Base-by-base conservation (phyloP, 2,329 filamentous ascomycete genomes). In the Cytospora mali region DNA sequence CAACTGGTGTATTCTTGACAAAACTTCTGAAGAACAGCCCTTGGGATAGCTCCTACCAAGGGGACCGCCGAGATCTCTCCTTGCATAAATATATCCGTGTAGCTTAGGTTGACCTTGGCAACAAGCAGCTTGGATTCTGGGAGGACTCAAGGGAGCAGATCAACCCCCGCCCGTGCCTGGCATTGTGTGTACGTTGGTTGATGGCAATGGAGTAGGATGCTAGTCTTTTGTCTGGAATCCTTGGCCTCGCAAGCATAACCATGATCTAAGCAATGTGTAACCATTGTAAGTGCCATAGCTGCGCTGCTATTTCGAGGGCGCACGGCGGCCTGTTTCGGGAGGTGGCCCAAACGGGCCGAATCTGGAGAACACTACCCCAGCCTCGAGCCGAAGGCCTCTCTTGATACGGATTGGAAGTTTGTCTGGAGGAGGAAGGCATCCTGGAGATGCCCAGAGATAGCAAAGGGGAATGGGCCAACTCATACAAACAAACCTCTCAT, bases 221-320 rank as follows among this genome's bases (percentile, higher is more conserved):
- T 35, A 42, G 25, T 42, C 14, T 33, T 31, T 33, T 39, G 35
- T 13, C 16, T 21, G 27, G 51, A 35, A n/a, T 33, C 29, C 27
- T 13, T 33, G 21, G 35, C 28, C 25, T 21, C 27, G n/a, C 23
- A 28, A 28, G 58, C 50, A 54, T 54, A 42, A 28, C 21, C 9
- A 49, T 39, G 35, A 18, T 27, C n/a, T 6, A 9, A 52, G 50
- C 35, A 48, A 48, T 27, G 4, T 9, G 35, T 10, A 18, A 25
- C 23, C 25, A 23, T 18, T 46, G n/a, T 46, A 27, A 25, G 29
- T 33, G 28, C 21, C 21, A 18, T 54, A 23, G 35, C 21, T 29
- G 48, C 25, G 35, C 33, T 60, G 56, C 57, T 63, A 63, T 61
- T 55, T 63, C 52, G 35, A 58, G 49, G 61, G 61, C 21, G 50